Percentiles rank a stretch among this genome's conserved stretches.
These are phyloP conservation scores for Arxiozyma slooffiae DNA, from an alignment of 1,139 yeast species.

Conservation along the genomic window DNA sequence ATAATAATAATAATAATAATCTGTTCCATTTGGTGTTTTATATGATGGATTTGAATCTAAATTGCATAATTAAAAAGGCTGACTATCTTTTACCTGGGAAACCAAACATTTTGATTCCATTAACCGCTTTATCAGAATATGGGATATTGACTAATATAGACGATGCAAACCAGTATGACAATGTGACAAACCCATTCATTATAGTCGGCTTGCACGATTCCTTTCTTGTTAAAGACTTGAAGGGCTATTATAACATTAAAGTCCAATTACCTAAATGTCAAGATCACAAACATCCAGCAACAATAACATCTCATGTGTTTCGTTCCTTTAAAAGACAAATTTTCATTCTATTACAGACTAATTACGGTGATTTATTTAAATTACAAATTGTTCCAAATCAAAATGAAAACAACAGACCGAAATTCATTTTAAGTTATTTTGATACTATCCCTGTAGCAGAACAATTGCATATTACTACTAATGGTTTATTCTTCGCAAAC, in stretches of 20 bases:
- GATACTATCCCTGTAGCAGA: conserved; percentile 61
- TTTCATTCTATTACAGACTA: conserved; percentile 64
- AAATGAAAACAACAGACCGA: conserved; percentile 30
- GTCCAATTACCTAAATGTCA: conserved; percentile 46
- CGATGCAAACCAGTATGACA: conserved; percentile 15
- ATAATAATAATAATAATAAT: conserved; percentile 16
- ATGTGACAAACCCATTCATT: conserved; percentile 46
- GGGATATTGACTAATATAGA: conserved; percentile 13
- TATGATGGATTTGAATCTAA: conserved; percentile 78
- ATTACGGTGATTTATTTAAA: conserved; percentile 71
- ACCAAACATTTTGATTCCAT: conserved; percentile 32
- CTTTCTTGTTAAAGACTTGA: conserved; percentile 38
- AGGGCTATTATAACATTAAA: conserved; percentile 29
- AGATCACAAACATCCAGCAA: conserved; percentile 20
- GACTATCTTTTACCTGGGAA: conserved; percentile 35
- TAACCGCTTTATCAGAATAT: conserved; percentile 23
- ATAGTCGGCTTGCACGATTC: conserved; percentile 41
- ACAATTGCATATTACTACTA: conserved; percentile 50
- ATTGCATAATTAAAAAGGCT: conserved; percentile 53
- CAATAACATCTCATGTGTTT: conserved; percentile 45
- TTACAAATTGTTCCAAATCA: conserved; percentile 43
- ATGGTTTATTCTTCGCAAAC: conserved; percentile 69
- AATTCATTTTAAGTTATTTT: conserved; percentile 50
- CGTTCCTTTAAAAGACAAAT: conserved; percentile 55
- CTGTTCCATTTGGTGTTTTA: conserved; percentile 47